Conservation (phyloP, 164 flowering plant genomes). For the Aristolochia fimbriata region DNA sequence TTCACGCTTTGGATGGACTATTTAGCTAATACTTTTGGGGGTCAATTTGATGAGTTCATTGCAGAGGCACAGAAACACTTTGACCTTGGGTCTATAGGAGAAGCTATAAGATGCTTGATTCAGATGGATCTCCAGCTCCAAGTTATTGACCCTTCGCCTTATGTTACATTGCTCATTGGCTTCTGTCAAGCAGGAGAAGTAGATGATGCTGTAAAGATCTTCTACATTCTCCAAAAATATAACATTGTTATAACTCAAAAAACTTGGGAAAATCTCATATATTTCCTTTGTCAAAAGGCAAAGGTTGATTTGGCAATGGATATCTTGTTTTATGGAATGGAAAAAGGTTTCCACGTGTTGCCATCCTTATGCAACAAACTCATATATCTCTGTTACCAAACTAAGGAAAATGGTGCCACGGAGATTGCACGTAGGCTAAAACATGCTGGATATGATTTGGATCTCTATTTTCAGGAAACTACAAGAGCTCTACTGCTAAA, state of each 20-base stretch:
- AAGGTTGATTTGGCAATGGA: constrained; percentile 42
- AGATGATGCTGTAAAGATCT: constrained; percentile 53
- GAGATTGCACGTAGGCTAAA: constrained; percentile 40
- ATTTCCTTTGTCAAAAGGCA: constrained; percentile 30
- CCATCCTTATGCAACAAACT: constrained; percentile 41
- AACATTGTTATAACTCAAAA: constrained; percentile 37
- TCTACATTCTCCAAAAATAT: constrained; percentile 36
- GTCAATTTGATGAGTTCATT: constrained; percentile 14
- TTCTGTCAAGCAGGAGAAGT: constrained; percentile 38
- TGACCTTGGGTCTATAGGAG: constrained; percentile 34
- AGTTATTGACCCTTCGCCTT: constrained; percentile 41
- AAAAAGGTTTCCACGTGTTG: constrained; percentile 36
- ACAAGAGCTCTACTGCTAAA: constrained; percentile 24
- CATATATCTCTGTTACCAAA: constrained; percentile 24
- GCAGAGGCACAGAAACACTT: constrained; percentile 27
- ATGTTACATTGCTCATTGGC: constrained; percentile 56
- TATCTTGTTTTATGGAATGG: constrained; percentile 47
- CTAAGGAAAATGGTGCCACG: constrained; percentile 20
- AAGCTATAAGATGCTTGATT: constrained; percentile 39
- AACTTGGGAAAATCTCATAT: constrained; percentile 58
- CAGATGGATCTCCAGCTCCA: constrained; percentile 37
- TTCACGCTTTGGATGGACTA: constrained; percentile 47
- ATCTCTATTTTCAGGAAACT: constrained; percentile 19
- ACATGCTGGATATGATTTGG: constrained; percentile 45
- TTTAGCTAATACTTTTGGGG: constrained; percentile 19